Conservation (phyloP, 2,329 filamentous ascomycete genomes). For the Paraconiothyrium brasiliense region DNA sequence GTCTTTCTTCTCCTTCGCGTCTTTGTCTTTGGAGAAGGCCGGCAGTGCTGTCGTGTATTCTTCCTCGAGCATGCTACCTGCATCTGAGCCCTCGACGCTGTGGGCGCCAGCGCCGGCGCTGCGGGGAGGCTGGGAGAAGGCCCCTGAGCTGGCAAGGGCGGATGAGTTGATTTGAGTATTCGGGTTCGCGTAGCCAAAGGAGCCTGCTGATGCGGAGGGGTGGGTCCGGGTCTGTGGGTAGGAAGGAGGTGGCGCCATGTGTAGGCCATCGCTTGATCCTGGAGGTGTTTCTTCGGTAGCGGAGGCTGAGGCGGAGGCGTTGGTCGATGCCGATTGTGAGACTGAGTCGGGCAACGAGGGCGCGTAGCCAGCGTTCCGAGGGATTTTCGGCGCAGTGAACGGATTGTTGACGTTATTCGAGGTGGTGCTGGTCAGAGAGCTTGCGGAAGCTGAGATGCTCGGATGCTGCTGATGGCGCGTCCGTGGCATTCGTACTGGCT, state of each 20-base stretch:
- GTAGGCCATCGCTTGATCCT: slow-evolving; percentile 47
- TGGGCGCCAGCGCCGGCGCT: slow-evolving; percentile 36
- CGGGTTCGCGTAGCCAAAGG: slow-evolving; percentile 34
- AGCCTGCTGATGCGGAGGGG: slow-evolving; percentile 32
- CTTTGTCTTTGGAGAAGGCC: slow-evolving; percentile 41
- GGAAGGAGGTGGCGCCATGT: slow-evolving; percentile 43
- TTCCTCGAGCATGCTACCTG: slow-evolving; percentile 47
- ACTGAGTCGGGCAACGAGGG: slow-evolving; percentile 37
- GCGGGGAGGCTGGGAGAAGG: slow-evolving; percentile 36
- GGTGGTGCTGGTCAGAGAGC: slow-evolving; percentile 40
- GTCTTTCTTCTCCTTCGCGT: slow-evolving; percentile 50
- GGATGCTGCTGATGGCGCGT: slow-evolving; percentile 42
- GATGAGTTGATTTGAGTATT: slow-evolving; percentile 41
- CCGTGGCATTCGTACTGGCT: slow-evolving; percentile 32
- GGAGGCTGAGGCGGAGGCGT: slow-evolving; percentile 39
- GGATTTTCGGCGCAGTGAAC: slow-evolving; percentile 30
- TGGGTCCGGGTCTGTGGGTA: slow-evolving; percentile 42
- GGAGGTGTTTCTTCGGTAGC: slow-evolving; percentile 49
- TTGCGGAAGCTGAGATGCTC: slow-evolving; percentile 46
- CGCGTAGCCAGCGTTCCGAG: slow-evolving; percentile 30
- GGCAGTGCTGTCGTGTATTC: slow-evolving; percentile 51
- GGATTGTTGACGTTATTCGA: slow-evolving; percentile 40
- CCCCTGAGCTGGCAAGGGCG: slow-evolving; percentile 28
- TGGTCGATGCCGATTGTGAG: slow-evolving; percentile 42
- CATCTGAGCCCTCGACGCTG: slow-evolving; percentile 45